A percentile compares a stretch with the other conserved stretches of the same genome.
Evolutionary conservation across 306 rosid species (phyloP).

Genomic region (Lathyrus sativus): DNA sequence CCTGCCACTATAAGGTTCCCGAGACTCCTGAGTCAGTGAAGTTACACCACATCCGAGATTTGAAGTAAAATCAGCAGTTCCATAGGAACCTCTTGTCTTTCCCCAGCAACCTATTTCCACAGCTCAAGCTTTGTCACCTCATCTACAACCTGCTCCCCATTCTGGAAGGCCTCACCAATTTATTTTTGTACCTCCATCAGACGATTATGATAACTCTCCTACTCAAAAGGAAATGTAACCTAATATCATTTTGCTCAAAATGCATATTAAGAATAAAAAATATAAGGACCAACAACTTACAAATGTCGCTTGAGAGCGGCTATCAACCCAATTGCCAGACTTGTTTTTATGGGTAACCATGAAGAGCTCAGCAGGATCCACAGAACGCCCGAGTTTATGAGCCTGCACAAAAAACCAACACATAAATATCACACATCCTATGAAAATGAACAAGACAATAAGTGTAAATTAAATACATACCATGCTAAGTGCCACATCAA

Average conservation of each 20-base stretch:
- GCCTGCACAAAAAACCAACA: not conserved
- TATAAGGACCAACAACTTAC: not conserved
- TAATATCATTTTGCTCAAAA: not conserved
- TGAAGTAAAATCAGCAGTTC: constrained; percentile 23
- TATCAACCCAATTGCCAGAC: constrained; percentile 23
- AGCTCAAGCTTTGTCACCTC: constrained; percentile 6
- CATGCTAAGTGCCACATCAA: constrained; percentile 14
- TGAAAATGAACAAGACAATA: not conserved
- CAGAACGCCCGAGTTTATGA: constrained; percentile 5
- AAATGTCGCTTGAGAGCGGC: constrained; percentile 7
- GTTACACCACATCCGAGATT: not conserved
- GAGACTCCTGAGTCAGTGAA: constrained; percentile 8
- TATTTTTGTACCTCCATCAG: not conserved
- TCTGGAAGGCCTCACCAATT: not conserved
- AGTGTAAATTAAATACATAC: constrained; percentile 8
- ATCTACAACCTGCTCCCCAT: not conserved
- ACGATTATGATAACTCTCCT: not conserved
- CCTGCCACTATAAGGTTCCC: constrained; percentile 2
- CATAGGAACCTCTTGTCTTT: constrained; percentile 7
- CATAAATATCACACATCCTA: not conserved
- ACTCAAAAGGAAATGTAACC: not conserved
- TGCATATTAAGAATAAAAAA: not conserved
- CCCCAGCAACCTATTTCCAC: constrained; percentile 22
- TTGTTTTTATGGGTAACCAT: constrained; percentile 11
- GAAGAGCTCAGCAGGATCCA: constrained; percentile 15